A percentile compares a stretch with the other conserved stretches of the same genome.
Conservation (phyloP, 306 rosid species). For the Psophocarpus tetragonolobus region DNA sequence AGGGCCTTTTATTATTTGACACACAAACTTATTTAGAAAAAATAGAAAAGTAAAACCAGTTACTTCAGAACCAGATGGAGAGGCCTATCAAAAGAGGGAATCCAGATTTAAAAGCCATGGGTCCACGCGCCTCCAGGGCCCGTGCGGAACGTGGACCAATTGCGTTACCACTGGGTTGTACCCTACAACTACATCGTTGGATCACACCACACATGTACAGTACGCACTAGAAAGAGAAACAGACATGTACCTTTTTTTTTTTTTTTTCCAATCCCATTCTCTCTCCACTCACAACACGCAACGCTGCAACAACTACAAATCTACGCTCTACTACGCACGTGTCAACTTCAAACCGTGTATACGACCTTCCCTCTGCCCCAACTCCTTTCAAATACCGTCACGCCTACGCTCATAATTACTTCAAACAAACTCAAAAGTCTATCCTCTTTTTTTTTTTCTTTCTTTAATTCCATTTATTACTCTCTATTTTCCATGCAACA, state of each 20-base stretch:
- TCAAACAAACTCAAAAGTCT: neutral
- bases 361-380: neutral
- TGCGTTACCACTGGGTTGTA: neutral
- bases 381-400: neutral
- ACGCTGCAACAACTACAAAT: conserved; percentile 1
- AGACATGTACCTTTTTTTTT: neutral
- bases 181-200: neutral
- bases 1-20: neutral
- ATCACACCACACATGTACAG: conserved; percentile 9
- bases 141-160: conserved; percentile 43
- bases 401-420: neutral
- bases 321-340: neutral
- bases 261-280: neutral
- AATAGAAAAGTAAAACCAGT: neutral
- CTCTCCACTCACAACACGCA: neutral
- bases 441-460: neutral
- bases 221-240: neutral
- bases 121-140: conserved; percentile 47
- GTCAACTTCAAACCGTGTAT: neutral
- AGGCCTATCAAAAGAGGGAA: conserved; percentile 48
- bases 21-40: neutral
- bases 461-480: no score
- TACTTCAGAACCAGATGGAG: neutral
- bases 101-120: conserved; percentile 39
- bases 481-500: no score